Base-by-base conservation (phyloP, 2,329 filamentous ascomycete genomes). In the Cordyceps militaris region DNA sequence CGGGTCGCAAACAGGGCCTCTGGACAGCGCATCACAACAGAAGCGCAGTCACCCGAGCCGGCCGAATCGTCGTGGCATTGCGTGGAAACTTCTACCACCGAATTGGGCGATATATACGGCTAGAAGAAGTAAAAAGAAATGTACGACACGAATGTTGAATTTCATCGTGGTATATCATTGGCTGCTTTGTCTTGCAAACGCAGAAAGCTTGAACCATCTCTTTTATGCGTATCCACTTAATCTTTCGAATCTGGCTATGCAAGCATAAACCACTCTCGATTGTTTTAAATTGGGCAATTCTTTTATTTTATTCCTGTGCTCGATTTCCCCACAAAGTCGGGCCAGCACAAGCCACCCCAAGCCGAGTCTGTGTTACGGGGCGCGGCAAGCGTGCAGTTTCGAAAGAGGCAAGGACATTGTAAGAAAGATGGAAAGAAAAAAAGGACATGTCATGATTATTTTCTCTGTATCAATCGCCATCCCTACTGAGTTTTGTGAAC, bases 241-340 rank as follows among this genome's bases (percentile, higher is more conserved):
- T 47, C 24, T 13, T 23, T 19, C 13, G 9, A 19, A 42, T 40
- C 34, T 40, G 14, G 23, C 23, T 28, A 53, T 43, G 38, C 36
- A 40, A 9, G 50, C 38, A 42, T 53, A 42, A 43, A 21, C 26
- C 30, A 50, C 14, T 53, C 32, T 53, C 36, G n/a, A 32, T 21
- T 16, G 16, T 14, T 4, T 23, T 23, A 42, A 28, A 11, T 28
- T 42, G 30, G 32, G 21, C 11, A 44, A n/a, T 8, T 13, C 3
- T 5, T 24, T 44, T 1, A 8, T 16, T 2, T 30, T 47, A 34
- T 50, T 13, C 10, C 16, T 49, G 13, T 42, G 23, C 16, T 53
- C 50, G 50, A 53, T 53, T 53, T 53, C 50, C 50, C 50, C 50
- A 53, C 50, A 53, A 43, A 53, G 19, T 36, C 21, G n/a, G 10